Evolutionary conservation across 164 flowering plant genomes (phyloP).

Genomic region (Buxus sempervirens): DNA sequence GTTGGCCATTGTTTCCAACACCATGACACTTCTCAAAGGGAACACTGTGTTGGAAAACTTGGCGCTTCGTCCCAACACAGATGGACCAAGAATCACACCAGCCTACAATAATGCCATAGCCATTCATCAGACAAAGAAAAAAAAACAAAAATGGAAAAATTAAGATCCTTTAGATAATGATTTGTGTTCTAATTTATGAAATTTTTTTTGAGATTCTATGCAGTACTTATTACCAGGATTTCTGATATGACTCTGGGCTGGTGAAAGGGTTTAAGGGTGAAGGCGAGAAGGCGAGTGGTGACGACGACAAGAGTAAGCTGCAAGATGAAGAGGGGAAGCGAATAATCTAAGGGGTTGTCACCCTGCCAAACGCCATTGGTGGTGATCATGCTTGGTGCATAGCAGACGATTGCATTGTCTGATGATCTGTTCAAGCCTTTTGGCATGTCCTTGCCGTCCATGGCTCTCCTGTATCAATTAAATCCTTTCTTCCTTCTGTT

Average conservation of each 20-base stretch:
- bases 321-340: constrained; percentile 46
- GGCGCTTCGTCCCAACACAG: constrained; percentile 18
- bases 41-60: constrained; percentile 6
- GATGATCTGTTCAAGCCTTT: not conserved
- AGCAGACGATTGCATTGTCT: constrained; percentile 4
- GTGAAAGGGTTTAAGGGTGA: constrained; percentile 42
- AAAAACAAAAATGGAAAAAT: no score
- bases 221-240: constrained; percentile 43
- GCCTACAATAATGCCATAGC: constrained; percentile 14
- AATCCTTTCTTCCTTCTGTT: no score
- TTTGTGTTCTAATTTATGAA: no score
- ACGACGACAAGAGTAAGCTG: constrained; percentile 37
- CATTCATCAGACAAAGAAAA: not conserved
- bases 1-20: constrained; percentile 40
- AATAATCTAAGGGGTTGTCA: constrained; percentile 38
- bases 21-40: constrained; percentile 20
- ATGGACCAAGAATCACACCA: constrained; percentile 32
- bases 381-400: constrained; percentile 1
- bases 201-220: no score
- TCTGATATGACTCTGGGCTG: constrained; percentile 48
- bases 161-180: no score
- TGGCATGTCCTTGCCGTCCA: no score
- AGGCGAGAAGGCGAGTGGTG: constrained; percentile 30
- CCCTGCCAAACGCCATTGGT: constrained; percentile 14
- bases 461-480: no score